Evolutionary conservation across 2,329 filamentous ascomycete species (phyloP).

Genomic region (Volutella citrinella): DNA sequence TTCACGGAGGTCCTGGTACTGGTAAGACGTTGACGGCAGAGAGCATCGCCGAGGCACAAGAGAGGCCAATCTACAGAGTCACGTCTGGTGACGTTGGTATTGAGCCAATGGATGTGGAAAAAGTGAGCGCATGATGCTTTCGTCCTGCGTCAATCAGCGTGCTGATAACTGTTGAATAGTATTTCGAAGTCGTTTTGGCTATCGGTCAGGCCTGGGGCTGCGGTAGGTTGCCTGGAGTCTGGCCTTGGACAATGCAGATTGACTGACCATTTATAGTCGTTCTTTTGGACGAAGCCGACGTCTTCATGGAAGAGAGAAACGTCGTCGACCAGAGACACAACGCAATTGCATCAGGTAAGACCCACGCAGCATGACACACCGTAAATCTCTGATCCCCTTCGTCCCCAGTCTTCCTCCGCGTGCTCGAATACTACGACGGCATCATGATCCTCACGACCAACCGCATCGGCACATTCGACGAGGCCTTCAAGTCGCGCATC

Average conservation of each 20-base stretch:
- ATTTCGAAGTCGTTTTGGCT: too few relatives aligned
- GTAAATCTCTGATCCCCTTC: neutral
- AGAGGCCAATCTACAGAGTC: slow-evolving; percentile 24
- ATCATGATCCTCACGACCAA: slow-evolving; percentile 46
- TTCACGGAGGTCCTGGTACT: slow-evolving; percentile 31
- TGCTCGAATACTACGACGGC: slow-evolving; percentile 40
- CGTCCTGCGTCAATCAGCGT: too few relatives aligned
- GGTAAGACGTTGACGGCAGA: slow-evolving; percentile 31
- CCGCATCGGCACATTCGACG: slow-evolving; percentile 42
- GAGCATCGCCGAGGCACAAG: slow-evolving; percentile 17
- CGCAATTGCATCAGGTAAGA: slow-evolving; percentile 9
- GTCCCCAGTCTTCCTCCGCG: slow-evolving; percentile 35
- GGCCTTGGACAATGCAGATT: too few relatives aligned
- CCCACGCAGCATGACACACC: too few relatives aligned
- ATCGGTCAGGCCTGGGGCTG: too few relatives aligned
- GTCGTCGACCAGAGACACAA: slow-evolving; percentile 8
- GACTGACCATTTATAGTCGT: too few relatives aligned
- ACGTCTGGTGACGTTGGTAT: slow-evolving; percentile 25
- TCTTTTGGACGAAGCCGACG: slow-evolving; percentile 6
- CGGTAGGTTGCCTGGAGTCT: too few relatives aligned
- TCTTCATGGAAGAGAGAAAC: slow-evolving; percentile 10
- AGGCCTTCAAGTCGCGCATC: slow-evolving; percentile 41
- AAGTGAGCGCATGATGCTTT: too few relatives aligned
- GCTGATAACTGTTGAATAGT: too few relatives aligned
- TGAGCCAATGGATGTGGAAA: slow-evolving; percentile 18